Evolutionary conservation across 2,329 filamentous ascomycete genomes (phyloP).

Genomic region (Didymella lethalis): DNA sequence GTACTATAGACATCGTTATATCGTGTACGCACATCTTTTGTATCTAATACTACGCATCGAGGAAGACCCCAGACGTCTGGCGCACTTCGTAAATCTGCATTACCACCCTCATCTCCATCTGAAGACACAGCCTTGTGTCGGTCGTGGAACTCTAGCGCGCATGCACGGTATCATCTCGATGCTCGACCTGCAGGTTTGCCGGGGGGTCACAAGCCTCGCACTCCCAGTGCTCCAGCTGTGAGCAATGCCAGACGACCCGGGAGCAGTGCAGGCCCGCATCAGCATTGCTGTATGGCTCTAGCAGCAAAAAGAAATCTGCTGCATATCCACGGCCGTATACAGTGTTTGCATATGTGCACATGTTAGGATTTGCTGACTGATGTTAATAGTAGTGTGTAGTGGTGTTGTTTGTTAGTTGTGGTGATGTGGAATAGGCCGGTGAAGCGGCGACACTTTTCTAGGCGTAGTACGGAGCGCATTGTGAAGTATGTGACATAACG

Average conservation of each 20-base stretch:
- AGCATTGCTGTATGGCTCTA: background rate
- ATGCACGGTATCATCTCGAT: background rate
- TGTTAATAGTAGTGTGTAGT: background rate
- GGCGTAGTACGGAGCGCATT: background rate
- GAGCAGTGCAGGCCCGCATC: background rate
- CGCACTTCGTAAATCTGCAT: background rate
- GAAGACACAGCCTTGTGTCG: background rate
- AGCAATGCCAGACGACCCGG: background rate
- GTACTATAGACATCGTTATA: slow-evolving; percentile 3
- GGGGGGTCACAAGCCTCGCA: background rate
- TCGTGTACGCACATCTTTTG: background rate
- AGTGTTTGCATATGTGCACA: background rate
- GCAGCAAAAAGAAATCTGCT: background rate
- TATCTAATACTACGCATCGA: slow-evolving; percentile 5
- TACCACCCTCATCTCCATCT: no score
- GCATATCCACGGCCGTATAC: background rate
- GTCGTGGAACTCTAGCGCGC: background rate
- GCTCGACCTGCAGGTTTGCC: background rate
- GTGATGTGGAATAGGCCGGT: background rate
- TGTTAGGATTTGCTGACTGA: background rate
- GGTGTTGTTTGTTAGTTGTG: background rate
- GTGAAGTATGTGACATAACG: background rate
- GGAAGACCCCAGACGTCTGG: background rate
- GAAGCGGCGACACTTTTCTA: background rate
- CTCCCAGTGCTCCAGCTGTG: background rate